These are phyloP conservation scores for Fusarium tanahbumbuense DNA, from an alignment of 2,329 filamentous ascomycete genomes.

Conservation along the genomic window DNA sequence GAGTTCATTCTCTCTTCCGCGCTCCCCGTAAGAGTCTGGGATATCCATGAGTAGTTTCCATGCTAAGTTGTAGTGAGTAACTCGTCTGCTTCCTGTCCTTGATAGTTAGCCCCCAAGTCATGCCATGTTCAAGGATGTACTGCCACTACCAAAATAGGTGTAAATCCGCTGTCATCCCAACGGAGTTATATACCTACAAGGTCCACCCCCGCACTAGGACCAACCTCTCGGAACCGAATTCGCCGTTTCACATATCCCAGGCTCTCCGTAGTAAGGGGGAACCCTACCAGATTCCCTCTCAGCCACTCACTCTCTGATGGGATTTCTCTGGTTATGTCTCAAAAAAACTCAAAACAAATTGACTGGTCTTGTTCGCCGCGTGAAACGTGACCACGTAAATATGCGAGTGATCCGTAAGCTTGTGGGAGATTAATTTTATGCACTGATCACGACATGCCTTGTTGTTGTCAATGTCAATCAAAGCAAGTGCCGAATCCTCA, in stretches of 20 bases:
- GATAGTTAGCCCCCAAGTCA: slow-evolving; percentile 8
- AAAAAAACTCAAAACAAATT: slow-evolving; percentile 5
- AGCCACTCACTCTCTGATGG: too few species aligned
- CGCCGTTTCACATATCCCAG: slow-evolving; percentile 28
- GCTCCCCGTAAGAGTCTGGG: slow-evolving; percentile 28
- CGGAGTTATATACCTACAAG: slow-evolving; percentile 27
- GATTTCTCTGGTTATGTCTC: background rate
- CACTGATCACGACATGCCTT: slow-evolving; percentile 11
- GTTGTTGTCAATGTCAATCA: background rate
- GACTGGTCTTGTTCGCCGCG: slow-evolving; percentile 18
- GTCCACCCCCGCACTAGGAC: slow-evolving; percentile 46
- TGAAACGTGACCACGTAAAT: slow-evolving; percentile 44
- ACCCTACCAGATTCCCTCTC: background rate
- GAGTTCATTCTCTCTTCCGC: slow-evolving; percentile 6
- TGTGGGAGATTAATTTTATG: slow-evolving; percentile 44
- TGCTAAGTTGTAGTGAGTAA: slow-evolving; percentile 11
- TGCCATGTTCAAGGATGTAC: background rate
- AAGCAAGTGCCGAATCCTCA: slow-evolving; percentile 5
- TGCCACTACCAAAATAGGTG: slow-evolving; percentile 40
- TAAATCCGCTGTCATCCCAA: slow-evolving; percentile 37
- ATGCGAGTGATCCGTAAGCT: slow-evolving; percentile 44
- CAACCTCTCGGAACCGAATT: slow-evolving; percentile 43
- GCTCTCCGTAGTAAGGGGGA: slow-evolving; percentile 16
- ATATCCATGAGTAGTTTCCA: slow-evolving; percentile 35
- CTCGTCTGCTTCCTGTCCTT: slow-evolving; percentile 10